Base-by-base conservation (phyloP, 768 basidiomycete genomes). In the Tulasnella sp. region DNA sequence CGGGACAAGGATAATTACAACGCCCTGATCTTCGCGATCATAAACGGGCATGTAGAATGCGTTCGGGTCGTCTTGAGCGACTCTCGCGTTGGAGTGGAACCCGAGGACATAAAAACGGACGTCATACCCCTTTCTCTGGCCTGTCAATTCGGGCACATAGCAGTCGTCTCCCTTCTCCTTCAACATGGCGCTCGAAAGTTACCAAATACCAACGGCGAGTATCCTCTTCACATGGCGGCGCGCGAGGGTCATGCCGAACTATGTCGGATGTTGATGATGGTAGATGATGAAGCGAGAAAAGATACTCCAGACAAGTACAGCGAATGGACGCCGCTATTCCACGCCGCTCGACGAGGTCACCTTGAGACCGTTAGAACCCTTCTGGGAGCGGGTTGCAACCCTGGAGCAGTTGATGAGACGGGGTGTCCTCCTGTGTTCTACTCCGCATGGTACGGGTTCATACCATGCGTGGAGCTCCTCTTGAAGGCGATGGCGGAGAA, bases 291-390 rank as follows among this genome's bases (percentile, higher is more conserved):
- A 51, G 45, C 17, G 8, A 34, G 49, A 21, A 90, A 84, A 82
- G 91, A 90, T 70, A 76, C 80, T 7, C 83, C 85, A 1, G 96
- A 99, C 76, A 98, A 93, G 71, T 98, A 94, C 70, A 87, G 94
- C 68, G 91, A 96, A 69, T 97, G 94, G 92, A 98, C 93, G 5
- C 96, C 96, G 24, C 76, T 98, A 45, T 92, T 93, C 67, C 93
- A 98, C 70, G 92, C 96, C 2, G 85, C 92, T 4, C 84, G 90
- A 38, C 85, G 91, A 62, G 92, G 93, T 1, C 85, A 83, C 63
- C 71, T 76, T 17, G 75, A 75, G 5, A 94, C 88, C 66, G 79
- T 97, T 43, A 72, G 73, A 41, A 76, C 87, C n/a, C 77, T 98
- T 21, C 75, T 98, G 7, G 78, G 82, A 49, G 89, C 87, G 4